Conservation (phyloP, 2,329 filamentous ascomycete species). For the Colletotrichum spaethianum region DNA sequence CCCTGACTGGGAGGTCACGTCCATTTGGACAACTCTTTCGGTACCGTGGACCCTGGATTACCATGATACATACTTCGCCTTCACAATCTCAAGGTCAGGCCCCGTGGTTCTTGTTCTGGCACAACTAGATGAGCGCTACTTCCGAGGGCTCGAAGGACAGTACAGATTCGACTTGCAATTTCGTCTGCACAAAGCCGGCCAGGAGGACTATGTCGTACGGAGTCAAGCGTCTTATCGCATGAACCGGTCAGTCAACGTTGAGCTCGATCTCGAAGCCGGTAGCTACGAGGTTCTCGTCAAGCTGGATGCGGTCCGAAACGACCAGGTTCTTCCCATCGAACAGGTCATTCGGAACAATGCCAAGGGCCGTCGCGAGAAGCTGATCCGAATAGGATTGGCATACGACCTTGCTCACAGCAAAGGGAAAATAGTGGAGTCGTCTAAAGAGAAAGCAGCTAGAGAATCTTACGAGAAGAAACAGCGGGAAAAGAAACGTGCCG, state of each 20-base stretch:
- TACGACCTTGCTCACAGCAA: conserved; percentile 81
- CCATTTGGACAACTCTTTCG: conserved; percentile 64
- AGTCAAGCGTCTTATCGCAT: conserved; percentile 71
- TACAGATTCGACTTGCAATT: conserved; percentile 69
- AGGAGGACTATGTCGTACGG: conserved; percentile 69
- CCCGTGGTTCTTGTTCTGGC: conserved; percentile 70
- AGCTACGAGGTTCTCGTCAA: conserved; percentile 84
- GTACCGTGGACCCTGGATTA: conserved; percentile 72
- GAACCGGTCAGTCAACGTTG: conserved; percentile 82
- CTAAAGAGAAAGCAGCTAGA: conserved; percentile 63
- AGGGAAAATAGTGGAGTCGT: conserved; percentile 64
- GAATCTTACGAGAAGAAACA: conserved; percentile 61
- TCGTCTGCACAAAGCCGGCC: conserved; percentile 64
- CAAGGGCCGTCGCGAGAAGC: conserved; percentile 76
- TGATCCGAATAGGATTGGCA: conserved; percentile 77
- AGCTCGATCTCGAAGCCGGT: conserved; percentile 81
- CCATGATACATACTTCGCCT: conserved; percentile 67
- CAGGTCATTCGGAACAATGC: conserved; percentile 78
- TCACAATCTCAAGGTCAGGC: conserved; percentile 63
- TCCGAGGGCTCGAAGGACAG: conserved; percentile 69
- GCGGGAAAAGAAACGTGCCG: conserved; percentile 54
- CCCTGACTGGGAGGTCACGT: conserved; percentile 65
- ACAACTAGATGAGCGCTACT: conserved; percentile 72
- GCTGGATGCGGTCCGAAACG: conserved; percentile 75
- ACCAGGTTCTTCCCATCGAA: conserved; percentile 68